These are phyloP conservation scores for Bipolaris zeicola DNA, from an alignment of 2,329 filamentous ascomycete species.

Conservation along the genomic window DNA sequence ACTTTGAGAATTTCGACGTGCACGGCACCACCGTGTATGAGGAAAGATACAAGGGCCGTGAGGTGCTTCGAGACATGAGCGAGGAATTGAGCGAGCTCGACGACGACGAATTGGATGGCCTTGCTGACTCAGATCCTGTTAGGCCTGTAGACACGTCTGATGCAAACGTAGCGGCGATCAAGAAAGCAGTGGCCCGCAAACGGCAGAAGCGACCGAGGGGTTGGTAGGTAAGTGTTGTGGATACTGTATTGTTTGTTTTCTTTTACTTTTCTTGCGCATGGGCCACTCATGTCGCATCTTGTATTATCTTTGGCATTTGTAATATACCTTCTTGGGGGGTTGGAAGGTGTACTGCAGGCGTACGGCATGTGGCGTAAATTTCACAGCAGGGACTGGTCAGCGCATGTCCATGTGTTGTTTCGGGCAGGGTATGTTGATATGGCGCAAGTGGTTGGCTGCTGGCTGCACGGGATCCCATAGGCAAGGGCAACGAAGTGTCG, in stretches of 20 bases:
- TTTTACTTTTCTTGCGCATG: constrained; percentile 14
- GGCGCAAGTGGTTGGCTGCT: constrained; percentile 21
- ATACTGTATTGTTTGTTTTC: constrained; percentile 1
- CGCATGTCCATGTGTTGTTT: constrained; percentile 12
- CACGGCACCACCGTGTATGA: constrained; percentile 77
- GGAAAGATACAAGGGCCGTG: constrained; percentile 74
- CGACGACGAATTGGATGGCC: constrained; percentile 81
- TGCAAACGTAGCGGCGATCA: constrained; percentile 30
- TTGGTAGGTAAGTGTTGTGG: constrained; percentile 20
- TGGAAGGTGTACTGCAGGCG: constrained; percentile 21
- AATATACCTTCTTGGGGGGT: constrained; percentile 22
- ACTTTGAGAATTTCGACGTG: constrained; percentile 79
- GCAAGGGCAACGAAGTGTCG: constrained; percentile 14
- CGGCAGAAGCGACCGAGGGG: constrained; percentile 39
- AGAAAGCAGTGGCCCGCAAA: constrained; percentile 38
- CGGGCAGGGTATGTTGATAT: constrained; percentile 25
- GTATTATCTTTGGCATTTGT: constrained; percentile 29
- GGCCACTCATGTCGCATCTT: constrained; percentile 16
- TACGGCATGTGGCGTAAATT: constrained; percentile 22
- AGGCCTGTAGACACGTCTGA: constrained; percentile 34
- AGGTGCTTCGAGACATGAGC: constrained; percentile 74
- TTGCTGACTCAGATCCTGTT: constrained; percentile 44
- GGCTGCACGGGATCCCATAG: constrained; percentile 6
- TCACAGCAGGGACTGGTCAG: background rate
- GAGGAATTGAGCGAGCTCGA: constrained; percentile 92